Conservation (phyloP, 352 stramenopile species). For the Phytopythium oedochilum region DNA sequence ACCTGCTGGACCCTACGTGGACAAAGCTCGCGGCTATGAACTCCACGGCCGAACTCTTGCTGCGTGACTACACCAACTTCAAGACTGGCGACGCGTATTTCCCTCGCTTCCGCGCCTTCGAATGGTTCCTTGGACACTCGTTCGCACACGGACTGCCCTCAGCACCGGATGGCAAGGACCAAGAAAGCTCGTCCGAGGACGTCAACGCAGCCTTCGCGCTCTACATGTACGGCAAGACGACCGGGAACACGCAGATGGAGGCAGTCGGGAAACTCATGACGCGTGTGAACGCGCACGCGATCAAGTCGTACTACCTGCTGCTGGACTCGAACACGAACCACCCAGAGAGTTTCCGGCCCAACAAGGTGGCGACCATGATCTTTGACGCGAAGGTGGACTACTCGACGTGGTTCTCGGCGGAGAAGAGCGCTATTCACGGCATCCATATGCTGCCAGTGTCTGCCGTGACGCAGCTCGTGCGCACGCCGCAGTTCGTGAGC, state of each 20-base stretch:
- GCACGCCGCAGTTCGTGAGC: conserved; percentile 21
- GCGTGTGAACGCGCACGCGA: conserved; percentile 19
- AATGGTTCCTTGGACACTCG: no score
- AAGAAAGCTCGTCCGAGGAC: no score
- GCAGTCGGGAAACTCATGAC: conserved; percentile 22
- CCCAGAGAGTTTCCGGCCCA: conserved; percentile 15
- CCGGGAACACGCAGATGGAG: conserved; percentile 9
- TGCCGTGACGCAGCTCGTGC: conserved; percentile 28
- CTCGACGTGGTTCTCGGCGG: conserved; percentile 36
- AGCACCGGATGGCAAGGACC: no score
- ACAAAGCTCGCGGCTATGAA: no score
- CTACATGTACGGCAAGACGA: conserved; percentile 25
- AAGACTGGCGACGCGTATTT: no score
- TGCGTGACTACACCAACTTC: no score
- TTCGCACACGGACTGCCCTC: no score
- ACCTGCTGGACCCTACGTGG: no score
- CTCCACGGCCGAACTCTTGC: no score
- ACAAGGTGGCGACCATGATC: conserved; percentile 35
- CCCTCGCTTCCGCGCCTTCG: no score
- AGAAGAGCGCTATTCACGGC: conserved; percentile 43
- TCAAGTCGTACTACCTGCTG: conserved; percentile 36
- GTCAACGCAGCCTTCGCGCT: no score
- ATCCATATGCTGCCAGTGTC: conserved; percentile 50
- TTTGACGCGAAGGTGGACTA: conserved; percentile 43
- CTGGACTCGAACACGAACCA: conserved; percentile 19